Percentiles rank a stretch among this genome's conserved stretches.
These are phyloP conservation scores for Tilletiaria anomala DNA, from an alignment of 1,284 basidiomycete species.

Conservation along the genomic window DNA sequence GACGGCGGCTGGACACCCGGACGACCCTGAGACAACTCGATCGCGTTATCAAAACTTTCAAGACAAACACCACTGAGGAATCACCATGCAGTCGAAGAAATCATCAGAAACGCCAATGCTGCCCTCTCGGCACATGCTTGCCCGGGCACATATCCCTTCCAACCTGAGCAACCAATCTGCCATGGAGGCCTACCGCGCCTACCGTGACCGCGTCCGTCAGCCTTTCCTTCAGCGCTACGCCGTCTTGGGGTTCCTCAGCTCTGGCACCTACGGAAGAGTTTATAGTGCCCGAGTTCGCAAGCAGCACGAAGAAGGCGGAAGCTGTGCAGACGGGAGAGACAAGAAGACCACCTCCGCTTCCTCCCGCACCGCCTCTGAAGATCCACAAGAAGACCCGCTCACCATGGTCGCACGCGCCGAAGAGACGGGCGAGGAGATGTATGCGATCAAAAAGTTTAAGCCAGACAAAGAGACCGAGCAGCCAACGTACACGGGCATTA, in stretches of 20 bases:
- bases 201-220: conserved; percentile 17
- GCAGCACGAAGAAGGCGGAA: background rate
- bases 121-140: too few relatives aligned
- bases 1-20: too few relatives aligned
- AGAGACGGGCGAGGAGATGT: conserved; percentile 30
- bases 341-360: background rate
- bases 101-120: too few relatives aligned
- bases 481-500: conserved; percentile 86
- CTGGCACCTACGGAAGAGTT: conserved; percentile 91
- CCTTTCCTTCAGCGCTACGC: conserved; percentile 47
- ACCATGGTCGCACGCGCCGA: background rate
- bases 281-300: conserved; percentile 66
- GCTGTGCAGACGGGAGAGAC: background rate
- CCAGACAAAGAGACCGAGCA: conserved; percentile 59
- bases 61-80: too few relatives aligned
- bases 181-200: conserved; percentile 31
- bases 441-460: conserved; percentile 99
- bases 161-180: too few relatives aligned
- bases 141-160: too few relatives aligned
- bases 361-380: background rate
- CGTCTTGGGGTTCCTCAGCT: conserved; percentile 92
- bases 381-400: background rate
- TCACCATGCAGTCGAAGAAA: too few relatives aligned
- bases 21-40: too few relatives aligned
- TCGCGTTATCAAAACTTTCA: too few relatives aligned